phyloP scores from a whole-genome alignment of 495 filamentous ascomycete species.

The Xylaria bambusicola region DNA sequence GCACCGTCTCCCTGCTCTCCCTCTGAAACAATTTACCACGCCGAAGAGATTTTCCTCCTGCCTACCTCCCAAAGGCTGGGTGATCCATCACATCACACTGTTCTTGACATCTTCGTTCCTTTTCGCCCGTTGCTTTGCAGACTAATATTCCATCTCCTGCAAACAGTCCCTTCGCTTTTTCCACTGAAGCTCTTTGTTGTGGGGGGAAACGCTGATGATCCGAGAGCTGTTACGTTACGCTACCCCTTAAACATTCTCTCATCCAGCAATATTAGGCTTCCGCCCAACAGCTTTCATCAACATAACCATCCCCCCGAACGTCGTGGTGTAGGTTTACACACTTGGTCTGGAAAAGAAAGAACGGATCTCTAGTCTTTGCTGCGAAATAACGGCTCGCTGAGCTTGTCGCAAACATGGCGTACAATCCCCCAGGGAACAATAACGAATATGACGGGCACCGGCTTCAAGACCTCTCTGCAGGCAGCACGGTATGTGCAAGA shows the following conservation, averaged over 20 bases:
- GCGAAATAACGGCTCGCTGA: conserved; percentile 23
- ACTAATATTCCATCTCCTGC: conserved; percentile 21
- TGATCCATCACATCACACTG: conserved; percentile 23
- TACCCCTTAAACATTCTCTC: conserved; percentile 28
- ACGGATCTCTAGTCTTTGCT: conserved; percentile 4
- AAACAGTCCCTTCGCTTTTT: conserved; percentile 21
- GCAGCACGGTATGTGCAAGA: conserved; percentile 55
- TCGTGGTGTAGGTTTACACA: neutral
- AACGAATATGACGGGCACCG: conserved; percentile 62
- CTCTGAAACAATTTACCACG: conserved; percentile 26
- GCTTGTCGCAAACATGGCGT: conserved; percentile 46
- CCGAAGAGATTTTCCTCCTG: conserved; percentile 23
- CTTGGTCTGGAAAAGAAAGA: neutral
- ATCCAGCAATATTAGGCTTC: conserved; percentile 9
- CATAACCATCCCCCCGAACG: conserved; percentile 9
- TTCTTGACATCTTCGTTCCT: conserved; percentile 30
- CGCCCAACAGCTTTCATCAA: conserved; percentile 13
- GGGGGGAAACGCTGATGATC: conserved; percentile 22
- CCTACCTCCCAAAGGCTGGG: conserved; percentile 24
- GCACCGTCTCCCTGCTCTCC: conserved; percentile 25
- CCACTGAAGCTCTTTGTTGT: conserved; percentile 23
- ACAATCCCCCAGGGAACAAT: conserved; percentile 41
- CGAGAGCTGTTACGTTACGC: conserved; percentile 22
- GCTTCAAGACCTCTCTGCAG: conserved; percentile 67
- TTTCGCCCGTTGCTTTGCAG: conserved; percentile 20